Evolutionary conservation across 768 basidiomycete species (phyloP), one percentile per base, ranked within the genome.

Genomic region (Trametes meyenii): DNA sequence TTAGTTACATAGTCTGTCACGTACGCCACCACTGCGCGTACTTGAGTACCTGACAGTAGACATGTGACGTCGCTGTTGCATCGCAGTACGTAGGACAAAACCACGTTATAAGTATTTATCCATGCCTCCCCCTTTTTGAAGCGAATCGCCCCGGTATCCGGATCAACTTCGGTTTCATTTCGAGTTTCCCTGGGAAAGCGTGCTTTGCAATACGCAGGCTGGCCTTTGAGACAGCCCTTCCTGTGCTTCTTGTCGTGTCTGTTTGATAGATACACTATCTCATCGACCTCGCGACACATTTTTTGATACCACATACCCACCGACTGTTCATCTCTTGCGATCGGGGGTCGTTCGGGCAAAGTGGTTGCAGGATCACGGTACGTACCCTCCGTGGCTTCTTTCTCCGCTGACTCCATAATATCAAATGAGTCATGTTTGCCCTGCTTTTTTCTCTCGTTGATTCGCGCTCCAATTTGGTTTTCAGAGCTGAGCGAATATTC

Each of bases 1-100:
- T 81, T 81, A 0, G 76, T 78, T 0, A 81, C 71, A 66, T 81
- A 81, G 40, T 81, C 77, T 4, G 78, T 71, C 0, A 79, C 69
- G 68, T 79, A 80, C 17, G 70, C 64, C 0, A 79, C 59, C 4
- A 77, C 69, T n/a, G 75, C 71, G 55, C 78, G 77, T 0, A 80
- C 70, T 0, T 74, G 65, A 1, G 79, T 79, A 0, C 78, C 78
- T 26, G n/a, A n/a, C n/a, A n/a, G n/a, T n/a, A n/a, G n/a, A n/a
- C n/a, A n/a, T n/a, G n/a, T n/a, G n/a, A n/a, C 71, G 66, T 79
- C 78, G 5, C 76, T 75, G 50, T 80, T 80, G 56, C 75, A 76
- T 13, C 73, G 50, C 7, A 77, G 19, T 0, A 77, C 36, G 65
- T 77, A 78, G 0, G 74, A 72, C 1, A 79, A 7, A 0, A 58